Base-by-base conservation (phyloP, 208 protist species). In the Leishmania tropica region DNA sequence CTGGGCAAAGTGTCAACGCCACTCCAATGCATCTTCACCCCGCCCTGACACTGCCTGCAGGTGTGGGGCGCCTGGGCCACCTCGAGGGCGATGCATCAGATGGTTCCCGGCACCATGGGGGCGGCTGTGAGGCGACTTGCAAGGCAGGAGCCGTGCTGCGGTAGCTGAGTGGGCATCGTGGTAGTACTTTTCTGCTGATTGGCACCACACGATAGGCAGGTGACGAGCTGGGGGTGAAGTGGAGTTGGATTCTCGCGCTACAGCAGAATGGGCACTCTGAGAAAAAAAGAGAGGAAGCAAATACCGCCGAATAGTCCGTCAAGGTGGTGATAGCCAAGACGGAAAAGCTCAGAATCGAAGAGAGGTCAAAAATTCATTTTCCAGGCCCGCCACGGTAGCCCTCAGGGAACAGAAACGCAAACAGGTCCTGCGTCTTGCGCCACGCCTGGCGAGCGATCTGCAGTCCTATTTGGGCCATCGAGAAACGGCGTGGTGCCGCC, bases 341-440 rank as follows among this genome's bases (percentile, higher is more conserved):
- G 15, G 48, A 56, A 56, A 67, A 37, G 48, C 19, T 37, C 6
- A 51, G 15, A 51, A 40, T 8, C 13, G 40, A 11, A 24, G 15
- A 67, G 56, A 2, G 42, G 24, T 3, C 2, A 51, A 6, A 54
- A 11, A 75, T 35, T 88, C 60, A 91, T 51, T 85, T 84, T 48
- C 79, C 83, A 35, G 88, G 85, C 3, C 83, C 88, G 10, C 88
- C 88, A 28, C 80, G 58, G 64, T 88, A 83, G 4, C 86, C 84
- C 21, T 85, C 77, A 40, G 83, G 86, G 24, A 89, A 81, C 31
- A 92, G 79, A 80, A 88, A 86, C 2, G 71, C 56, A 53, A 89
- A 86, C 2, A 88, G 7, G 19, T 37, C 56, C 58, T 81, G 87
- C 56, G 83, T 84, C 80, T 87, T 90, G 47, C 83, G 53, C 80